phyloP scores from a whole-genome alignment of 2,329 filamentous ascomycete genomes.

The Arthrobotrys pseudoclavata region DNA sequence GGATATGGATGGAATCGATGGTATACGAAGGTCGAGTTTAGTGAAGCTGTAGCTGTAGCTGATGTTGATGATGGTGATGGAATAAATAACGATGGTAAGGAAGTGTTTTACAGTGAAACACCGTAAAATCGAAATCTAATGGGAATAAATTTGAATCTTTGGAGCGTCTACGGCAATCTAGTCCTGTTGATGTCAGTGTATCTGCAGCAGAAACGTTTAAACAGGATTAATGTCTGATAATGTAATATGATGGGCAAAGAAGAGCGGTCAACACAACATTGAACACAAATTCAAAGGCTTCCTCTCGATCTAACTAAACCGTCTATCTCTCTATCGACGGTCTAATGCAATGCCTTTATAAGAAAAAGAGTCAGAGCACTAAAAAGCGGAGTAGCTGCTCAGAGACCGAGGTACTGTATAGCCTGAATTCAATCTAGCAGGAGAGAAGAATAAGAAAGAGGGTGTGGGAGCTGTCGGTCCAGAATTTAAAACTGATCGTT shows the following conservation, averaged over 20 bases:
- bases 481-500: conserved; percentile 17
- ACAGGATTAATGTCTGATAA: not conserved
- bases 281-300: conserved; percentile 6
- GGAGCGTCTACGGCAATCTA: conserved; percentile 27
- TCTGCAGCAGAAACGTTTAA: not conserved
- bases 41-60: not conserved
- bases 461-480: conserved; percentile 35
- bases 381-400: conserved; percentile 48
- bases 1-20: not conserved
- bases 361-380: not conserved
- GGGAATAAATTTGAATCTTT: conserved; percentile 1
- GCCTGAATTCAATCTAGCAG: conserved; percentile 52
- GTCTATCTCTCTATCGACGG: conserved; percentile 7
- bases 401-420: conserved; percentile 41
- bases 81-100: not conserved
- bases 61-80: conserved; percentile 10
- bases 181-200: conserved; percentile 23
- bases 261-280: conserved; percentile 23
- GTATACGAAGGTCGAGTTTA: not conserved
- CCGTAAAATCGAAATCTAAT: conserved; percentile 18
- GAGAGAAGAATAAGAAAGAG: conserved; percentile 19
- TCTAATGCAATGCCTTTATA: conserved; percentile 20
- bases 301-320: not conserved
- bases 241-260: conserved; percentile 3
- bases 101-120: not conserved